Percentiles rank a stretch among this genome's conserved stretches.
Conservation (phyloP, 805 yeast species). For the Yarrowia yakushimensis region DNA sequence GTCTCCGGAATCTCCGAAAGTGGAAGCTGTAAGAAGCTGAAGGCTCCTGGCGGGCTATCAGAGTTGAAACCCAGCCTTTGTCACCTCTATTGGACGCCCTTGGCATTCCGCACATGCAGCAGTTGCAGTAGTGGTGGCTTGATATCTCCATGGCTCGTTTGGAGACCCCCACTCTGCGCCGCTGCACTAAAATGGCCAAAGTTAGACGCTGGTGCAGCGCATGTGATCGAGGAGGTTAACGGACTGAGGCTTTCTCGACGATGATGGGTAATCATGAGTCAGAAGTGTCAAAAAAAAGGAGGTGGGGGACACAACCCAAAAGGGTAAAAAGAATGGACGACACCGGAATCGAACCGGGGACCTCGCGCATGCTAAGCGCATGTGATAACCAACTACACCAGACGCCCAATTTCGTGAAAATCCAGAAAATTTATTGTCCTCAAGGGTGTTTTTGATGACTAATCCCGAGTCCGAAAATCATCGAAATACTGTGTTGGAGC, state of each 20-base stretch:
- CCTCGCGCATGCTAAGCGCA: conserved; percentile 22
- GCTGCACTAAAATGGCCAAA: no score
- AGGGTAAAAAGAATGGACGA: conserved; percentile 13
- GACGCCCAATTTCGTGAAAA: neutral
- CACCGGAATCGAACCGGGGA: conserved; percentile 25
- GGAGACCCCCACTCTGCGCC: no score
- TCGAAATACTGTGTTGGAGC: no score
- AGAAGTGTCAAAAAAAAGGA: neutral
- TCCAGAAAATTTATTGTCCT: neutral
- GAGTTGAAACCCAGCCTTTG: no score
- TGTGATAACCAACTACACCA: conserved; percentile 24
- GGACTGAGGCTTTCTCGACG: neutral
- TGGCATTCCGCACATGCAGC: no score
- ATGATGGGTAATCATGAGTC: neutral
- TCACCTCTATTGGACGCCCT: no score
- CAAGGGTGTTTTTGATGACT: neutral
- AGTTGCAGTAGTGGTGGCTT: no score
- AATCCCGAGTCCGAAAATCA: neutral
- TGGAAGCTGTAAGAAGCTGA: neutral
- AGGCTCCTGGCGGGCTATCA: no score
- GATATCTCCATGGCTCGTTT: no score
- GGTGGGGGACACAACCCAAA: neutral
- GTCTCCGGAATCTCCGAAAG: conserved; percentile 13
- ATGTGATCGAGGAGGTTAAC: neutral
- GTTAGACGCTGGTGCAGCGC: no score